Base-by-base conservation (phyloP, 169 alveolate genomes). In the Blepharisma undulans region DNA sequence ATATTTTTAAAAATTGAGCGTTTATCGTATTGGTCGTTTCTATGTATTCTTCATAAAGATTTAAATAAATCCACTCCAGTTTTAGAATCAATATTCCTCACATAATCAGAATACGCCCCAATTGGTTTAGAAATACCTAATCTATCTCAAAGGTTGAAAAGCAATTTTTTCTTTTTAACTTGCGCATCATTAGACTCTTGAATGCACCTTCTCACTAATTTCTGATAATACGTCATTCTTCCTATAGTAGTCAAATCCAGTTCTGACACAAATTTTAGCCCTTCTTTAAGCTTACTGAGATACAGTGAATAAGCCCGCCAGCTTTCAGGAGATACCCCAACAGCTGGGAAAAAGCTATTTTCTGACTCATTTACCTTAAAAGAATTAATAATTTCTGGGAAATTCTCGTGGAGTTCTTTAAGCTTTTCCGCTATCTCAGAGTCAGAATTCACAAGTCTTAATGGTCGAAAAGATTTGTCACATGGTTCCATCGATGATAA, bases 101-200 rank as follows among this genome's bases (percentile, higher is more conserved):
- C 34, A 88, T 32, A 88, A 72, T 88, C 87, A 18, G 59, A 30
- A 48, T 76, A 88, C 8, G 92, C 82, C 6, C 92, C 79, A 22
- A 76, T 19, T 18, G 92, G 87, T 25, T 88, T 88, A 19, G 29
- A 27, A 32, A 88, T n/a, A 1, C 29, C 78, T 18, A 88, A 19
- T 34, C 48, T 72, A 21, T 33, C 36, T 88, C 92, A 88, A 0
- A 88, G 25, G 79, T 71, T 88, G 7, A 74, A 18, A 74, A 88
- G 71, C 79, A 48, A 2, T 48, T 18, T 22, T 22, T 30, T 18
- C 59, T 88, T 34, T 72, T 88, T 76, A 34, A 21, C 22, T 59
- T n/a, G 29, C 32, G 34, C 59, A 25, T 76, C 60, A 76, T 88
- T 88, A 21, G 79, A 88, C 60, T 76, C 59, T n/a, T 76, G 33